Percentiles rank a stretch among this genome's conserved stretches.
These are phyloP conservation scores for Fusarium concolor DNA, from an alignment of 2,329 filamentous ascomycete genomes.

Conservation along the genomic window DNA sequence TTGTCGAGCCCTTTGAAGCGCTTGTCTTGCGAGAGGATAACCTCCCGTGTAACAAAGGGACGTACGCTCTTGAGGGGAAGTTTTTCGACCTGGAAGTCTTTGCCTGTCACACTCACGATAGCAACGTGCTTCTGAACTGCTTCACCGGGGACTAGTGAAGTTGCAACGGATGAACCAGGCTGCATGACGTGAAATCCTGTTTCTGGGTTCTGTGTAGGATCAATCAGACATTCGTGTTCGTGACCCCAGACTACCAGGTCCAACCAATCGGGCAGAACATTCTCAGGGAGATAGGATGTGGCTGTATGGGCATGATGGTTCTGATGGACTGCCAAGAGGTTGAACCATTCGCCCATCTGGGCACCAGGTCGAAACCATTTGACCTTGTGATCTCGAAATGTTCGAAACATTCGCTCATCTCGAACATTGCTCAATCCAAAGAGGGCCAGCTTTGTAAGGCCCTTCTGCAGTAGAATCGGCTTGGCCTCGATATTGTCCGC, in stretches of 20 bases:
- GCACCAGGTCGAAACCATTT: slow-evolving; percentile 89
- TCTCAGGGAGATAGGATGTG: slow-evolving; percentile 94
- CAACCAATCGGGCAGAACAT: slow-evolving; percentile 89
- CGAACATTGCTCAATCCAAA: slow-evolving; percentile 97
- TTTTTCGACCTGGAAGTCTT: slow-evolving; percentile 81
- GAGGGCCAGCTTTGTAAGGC: slow-evolving; percentile 88
- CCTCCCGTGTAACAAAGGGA: slow-evolving; percentile 88
- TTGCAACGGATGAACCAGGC: slow-evolving; percentile 94
- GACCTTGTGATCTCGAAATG: slow-evolving; percentile 91
- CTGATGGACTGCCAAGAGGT: slow-evolving; percentile 93
- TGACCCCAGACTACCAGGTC: slow-evolving; percentile 97
- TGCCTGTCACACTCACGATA: slow-evolving; percentile 85
- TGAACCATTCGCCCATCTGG: slow-evolving; percentile 93
- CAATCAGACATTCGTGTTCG: slow-evolving; percentile 94
- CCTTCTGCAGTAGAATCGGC: slow-evolving; percentile 93
- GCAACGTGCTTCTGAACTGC: slow-evolving; percentile 92
- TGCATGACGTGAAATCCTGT: slow-evolving; percentile 97
- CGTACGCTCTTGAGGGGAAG: slow-evolving; percentile 88
- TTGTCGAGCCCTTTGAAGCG: slow-evolving; percentile 82
- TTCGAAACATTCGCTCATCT: slow-evolving; percentile 93
- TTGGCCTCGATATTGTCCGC: slow-evolving; percentile 96
- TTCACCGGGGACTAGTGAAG: slow-evolving; percentile 89
- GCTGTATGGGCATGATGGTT: slow-evolving; percentile 94
- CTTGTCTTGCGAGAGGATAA: slow-evolving; percentile 79
- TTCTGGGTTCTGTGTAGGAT: slow-evolving; percentile 84